Conservation (phyloP, 805 yeast genomes). For the Saturnispora sekii region DNA sequence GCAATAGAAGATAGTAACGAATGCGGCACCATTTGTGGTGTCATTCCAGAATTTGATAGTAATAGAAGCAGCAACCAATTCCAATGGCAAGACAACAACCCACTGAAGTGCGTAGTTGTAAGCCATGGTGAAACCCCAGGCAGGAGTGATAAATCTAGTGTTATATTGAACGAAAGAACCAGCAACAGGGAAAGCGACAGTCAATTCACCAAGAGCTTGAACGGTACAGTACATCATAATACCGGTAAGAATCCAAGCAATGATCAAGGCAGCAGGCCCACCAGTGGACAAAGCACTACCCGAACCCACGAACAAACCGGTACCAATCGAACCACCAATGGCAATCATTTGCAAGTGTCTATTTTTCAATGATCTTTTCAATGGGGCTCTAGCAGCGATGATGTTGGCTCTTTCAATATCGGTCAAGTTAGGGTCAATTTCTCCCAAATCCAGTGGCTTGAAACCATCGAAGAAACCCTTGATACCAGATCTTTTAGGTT, state of each 20-base stretch:
- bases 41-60: slow-evolving; percentile 41
- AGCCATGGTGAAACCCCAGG: slow-evolving; percentile 55
- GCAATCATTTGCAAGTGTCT: slow-evolving; percentile 78
- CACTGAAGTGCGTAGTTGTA: slow-evolving; percentile 50
- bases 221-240: slow-evolving; percentile 52
- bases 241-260: slow-evolving; percentile 52
- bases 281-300: slow-evolving; percentile 51
- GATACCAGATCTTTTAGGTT: slow-evolving; percentile 3
- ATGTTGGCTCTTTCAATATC: slow-evolving; percentile 39
- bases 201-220: slow-evolving; percentile 57
- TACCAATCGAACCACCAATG: slow-evolving; percentile 75
- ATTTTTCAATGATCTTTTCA: slow-evolving; percentile 42
- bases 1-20: slow-evolving; percentile 45
- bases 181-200: slow-evolving; percentile 53
- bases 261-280: slow-evolving; percentile 67
- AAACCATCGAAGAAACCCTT: slow-evolving; percentile 22
- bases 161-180: slow-evolving; percentile 56
- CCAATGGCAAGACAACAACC: slow-evolving; percentile 45
- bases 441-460: slow-evolving; percentile 26
- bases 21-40: slow-evolving; percentile 40
- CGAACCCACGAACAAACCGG: slow-evolving; percentile 72
- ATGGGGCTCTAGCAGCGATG: slow-evolving; percentile 39
- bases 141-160: slow-evolving; percentile 46
- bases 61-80: slow-evolving; percentile 46
- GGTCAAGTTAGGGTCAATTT: slow-evolving; percentile 34